phyloP scores from a whole-genome alignment of 2,329 filamentous ascomycete genomes.

The Dryadomyces quercus-mongolicae region DNA sequence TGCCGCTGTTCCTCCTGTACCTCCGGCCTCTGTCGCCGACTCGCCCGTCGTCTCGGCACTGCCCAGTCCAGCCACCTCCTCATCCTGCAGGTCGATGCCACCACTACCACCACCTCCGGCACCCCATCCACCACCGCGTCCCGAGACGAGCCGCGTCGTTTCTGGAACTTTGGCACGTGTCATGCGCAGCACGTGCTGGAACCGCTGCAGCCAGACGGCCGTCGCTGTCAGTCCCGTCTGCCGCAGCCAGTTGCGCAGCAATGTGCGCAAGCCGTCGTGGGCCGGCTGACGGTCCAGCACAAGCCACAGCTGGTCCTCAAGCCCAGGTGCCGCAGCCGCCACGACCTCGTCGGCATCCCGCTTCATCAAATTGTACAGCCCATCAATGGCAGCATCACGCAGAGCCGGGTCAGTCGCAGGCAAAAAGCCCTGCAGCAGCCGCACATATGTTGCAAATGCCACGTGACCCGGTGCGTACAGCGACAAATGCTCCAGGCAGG shows the following conservation, averaged over 20 bases:
- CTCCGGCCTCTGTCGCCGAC: background rate
- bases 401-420: slow-evolving; percentile 57
- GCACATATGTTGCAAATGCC: slow-evolving; percentile 74
- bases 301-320: slow-evolving; percentile 89
- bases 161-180: slow-evolving; percentile 57
- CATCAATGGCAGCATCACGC: slow-evolving; percentile 71
- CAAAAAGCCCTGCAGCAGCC: slow-evolving; percentile 65
- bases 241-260: slow-evolving; percentile 85
- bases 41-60: slow-evolving; percentile 25
- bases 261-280: slow-evolving; percentile 71
- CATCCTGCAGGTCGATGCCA: slow-evolving; percentile 73
- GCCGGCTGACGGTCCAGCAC: slow-evolving; percentile 66
- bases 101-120: slow-evolving; percentile 14
- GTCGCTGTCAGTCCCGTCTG: slow-evolving; percentile 78
- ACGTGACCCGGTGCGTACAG: slow-evolving; percentile 84
- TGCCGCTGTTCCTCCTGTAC: slow-evolving; percentile 16
- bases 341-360: slow-evolving; percentile 77
- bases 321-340: slow-evolving; percentile 57
- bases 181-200: slow-evolving; percentile 81
- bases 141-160: slow-evolving; percentile 21
- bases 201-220: slow-evolving; percentile 73
- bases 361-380: slow-evolving; percentile 91
- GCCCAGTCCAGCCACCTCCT: slow-evolving; percentile 90
- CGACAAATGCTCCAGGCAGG: slow-evolving; percentile 81
- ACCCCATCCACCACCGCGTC: background rate